Evolutionary conservation across 129 eudicot species (phyloP), one percentile per base, ranked within the genome.

Genomic region (Cynara cardunculus): DNA sequence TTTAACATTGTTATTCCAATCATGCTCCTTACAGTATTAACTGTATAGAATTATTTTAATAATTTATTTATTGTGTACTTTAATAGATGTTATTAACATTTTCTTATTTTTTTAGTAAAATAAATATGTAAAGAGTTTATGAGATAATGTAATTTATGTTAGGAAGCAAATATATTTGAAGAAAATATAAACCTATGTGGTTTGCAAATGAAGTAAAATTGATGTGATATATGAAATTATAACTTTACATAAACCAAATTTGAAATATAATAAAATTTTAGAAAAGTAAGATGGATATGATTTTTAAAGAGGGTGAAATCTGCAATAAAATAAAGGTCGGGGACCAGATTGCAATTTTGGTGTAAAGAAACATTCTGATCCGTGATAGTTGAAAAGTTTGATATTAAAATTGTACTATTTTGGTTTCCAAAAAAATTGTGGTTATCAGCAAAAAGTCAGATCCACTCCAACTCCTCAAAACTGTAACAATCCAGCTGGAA

Each of bases 401-500:
- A 49, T 49, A 75, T 28, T 28, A 44, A 68, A 69, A 13, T 10
- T 70, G 86, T 76, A 82, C 78, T 71, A 21, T 39, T 74, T 74
- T 74, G 21, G n/a, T 74, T 81, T 81, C 84, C 84, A 65, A 81
- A 75, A 66, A 75, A 34, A 18, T 61, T 62, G 74, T 83, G 78
- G 78, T 62, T 77, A 77, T 77, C 86, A 77, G 78, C 73, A 77
- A 41, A 77, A 82, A 61, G 74, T 77, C 78, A 83, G 86, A 83
- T 83, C 82, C 86, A 77, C 86, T 83, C 78, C 74, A 83, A 77
- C 86, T 83, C 82, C 78, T 77, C 82, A 83, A 76, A 56, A 83
- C 82, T 83, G 82, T 83, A 83, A 83, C 73, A 83, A 83, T 83
- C 82, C 86, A 82, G 86, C 86, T 82, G 82, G 86, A 83, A 83